Evolutionary conservation across 805 yeast species (phyloP), one percentile per base, ranked within the genome.

Genomic region (Yarrowia sp.): DNA sequence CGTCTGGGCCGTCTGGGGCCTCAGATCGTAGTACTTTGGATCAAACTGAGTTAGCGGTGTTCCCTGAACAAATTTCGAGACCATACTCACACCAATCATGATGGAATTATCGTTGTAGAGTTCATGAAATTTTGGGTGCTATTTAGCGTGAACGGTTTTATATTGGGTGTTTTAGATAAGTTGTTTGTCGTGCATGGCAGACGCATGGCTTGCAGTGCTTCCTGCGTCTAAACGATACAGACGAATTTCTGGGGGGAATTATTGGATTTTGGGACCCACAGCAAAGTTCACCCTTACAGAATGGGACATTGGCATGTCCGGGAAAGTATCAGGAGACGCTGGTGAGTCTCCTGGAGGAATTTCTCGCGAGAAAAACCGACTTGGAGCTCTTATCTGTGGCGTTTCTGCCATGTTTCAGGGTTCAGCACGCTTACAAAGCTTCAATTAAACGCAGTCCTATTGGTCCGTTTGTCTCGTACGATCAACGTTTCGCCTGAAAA

Each of bases 21-120:
- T 33, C 64, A 58, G 64, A 43, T 43, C 64, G 40, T 58, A 58
- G 33, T 58, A 58, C 50, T 58, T 43, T 24, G 40, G 50, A 34
- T 58, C 64, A 34, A 58, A 43, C 64, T 58, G 64, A 19, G 64
- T 58, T 58, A 58, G 64, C 2, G 15, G 30, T 40, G 24, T n/a
- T 20, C 7, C 19, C 12, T 1, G 8, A 10, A 12, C 38, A 36
- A 36, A 24, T 24, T 24, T 24, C 38, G 10, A 9, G 8, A 5
- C 15, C n/a, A 55, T 58, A 58, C 64, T 58, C 64, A 58, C 64
- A 17, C 64, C 64, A 9, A 42, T 33, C 50, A 58, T 58, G 14
- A 20, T 9, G 43, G 30, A 52, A 19, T 14, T 5, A 43, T 36
- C 58, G 43, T 19, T 14, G 56, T 13, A 52, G 19, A 36, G 56